Percentiles rank a stretch among this genome's conserved stretches.
phyloP scores from a whole-genome alignment of 2,329 filamentous ascomycete species.

The Blastomyces parvus region DNA sequence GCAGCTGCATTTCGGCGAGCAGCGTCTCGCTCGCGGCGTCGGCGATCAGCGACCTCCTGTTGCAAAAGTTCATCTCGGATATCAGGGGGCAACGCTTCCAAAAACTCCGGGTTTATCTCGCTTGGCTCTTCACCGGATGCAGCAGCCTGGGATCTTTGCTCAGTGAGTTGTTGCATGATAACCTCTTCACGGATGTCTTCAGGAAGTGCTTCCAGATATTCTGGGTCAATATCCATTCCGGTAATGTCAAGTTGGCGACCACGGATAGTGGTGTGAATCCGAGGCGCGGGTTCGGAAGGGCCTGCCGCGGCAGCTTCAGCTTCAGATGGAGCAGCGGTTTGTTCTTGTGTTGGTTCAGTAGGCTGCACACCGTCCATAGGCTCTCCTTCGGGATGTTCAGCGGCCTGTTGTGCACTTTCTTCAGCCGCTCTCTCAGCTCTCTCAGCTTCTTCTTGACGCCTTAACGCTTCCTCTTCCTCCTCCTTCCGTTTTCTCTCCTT shows the following conservation, averaged over 20 bases:
- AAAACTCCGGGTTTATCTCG: constrained; percentile 77
- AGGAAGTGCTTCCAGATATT: constrained; percentile 92
- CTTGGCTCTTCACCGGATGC: constrained; percentile 56
- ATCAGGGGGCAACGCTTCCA: constrained; percentile 83
- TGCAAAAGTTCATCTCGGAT: constrained; percentile 84
- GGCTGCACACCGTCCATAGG: constrained; percentile 72
- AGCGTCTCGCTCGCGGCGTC: constrained; percentile 76
- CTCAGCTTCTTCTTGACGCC: constrained; percentile 50
- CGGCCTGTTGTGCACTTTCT: constrained; percentile 29
- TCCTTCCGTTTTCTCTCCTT: constrained; percentile 60
- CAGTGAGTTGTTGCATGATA: constrained; percentile 78
- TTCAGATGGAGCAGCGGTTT: constrained; percentile 25
- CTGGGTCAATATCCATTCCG: constrained; percentile 82
- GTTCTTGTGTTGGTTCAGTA: constrained; percentile 30
- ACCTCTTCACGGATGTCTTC: constrained; percentile 96
- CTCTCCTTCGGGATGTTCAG: constrained; percentile 30
- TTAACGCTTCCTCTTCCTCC: constrained; percentile 55
- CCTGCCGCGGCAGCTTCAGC: constrained; percentile 37
- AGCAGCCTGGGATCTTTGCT: constrained; percentile 67
- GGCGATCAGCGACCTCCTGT: constrained; percentile 80
- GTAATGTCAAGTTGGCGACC: constrained; percentile 89
- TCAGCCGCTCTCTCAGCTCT: constrained; percentile 40
- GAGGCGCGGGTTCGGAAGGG: constrained; percentile 42
- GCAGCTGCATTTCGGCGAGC: constrained; percentile 57
- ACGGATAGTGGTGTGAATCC: constrained; percentile 73